A percentile compares a stretch with the other conserved stretches of the same genome.
phyloP scores from a whole-genome alignment of 352 stramenopile species.

The Globisporangium abappressorium region DNA sequence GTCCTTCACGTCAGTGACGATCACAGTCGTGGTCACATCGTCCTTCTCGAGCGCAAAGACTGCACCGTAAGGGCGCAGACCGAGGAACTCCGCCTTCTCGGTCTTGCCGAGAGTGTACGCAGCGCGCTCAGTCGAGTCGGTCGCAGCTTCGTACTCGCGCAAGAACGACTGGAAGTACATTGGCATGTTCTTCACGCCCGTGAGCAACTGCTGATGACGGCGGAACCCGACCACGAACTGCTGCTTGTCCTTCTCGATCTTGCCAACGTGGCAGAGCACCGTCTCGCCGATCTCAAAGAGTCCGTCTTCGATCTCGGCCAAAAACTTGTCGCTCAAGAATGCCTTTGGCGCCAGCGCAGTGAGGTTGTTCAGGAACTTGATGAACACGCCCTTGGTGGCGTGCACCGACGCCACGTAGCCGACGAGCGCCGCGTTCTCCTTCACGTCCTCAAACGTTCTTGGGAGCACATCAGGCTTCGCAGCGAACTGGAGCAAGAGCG shows the following conservation, averaged over 20 bases:
- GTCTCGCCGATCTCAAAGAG: slow-evolving; percentile 87
- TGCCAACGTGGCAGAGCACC: slow-evolving; percentile 76
- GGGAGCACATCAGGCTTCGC: slow-evolving; percentile 38
- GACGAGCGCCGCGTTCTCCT: slow-evolving; percentile 58
- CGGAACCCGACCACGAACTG: slow-evolving; percentile 82
- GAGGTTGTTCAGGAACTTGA: slow-evolving; percentile 87
- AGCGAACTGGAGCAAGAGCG: slow-evolving; percentile 62
- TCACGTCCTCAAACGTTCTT: slow-evolving; percentile 49
- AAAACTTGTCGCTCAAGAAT: slow-evolving; percentile 74
- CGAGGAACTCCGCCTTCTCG: slow-evolving; percentile 83
- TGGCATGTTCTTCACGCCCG: slow-evolving; percentile 32
- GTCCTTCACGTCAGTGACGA: slow-evolving; percentile 49
- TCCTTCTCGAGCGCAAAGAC: slow-evolving; percentile 79
- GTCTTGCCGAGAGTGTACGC: slow-evolving; percentile 60
- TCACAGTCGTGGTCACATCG: slow-evolving; percentile 59
- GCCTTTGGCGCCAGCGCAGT: slow-evolving; percentile 77
- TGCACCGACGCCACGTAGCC: slow-evolving; percentile 82
- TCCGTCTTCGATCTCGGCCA: slow-evolving; percentile 60
- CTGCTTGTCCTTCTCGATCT: slow-evolving; percentile 70
- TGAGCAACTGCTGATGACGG: slow-evolving; percentile 31
- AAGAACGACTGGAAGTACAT: slow-evolving; percentile 60
- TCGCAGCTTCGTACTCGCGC: slow-evolving; percentile 26
- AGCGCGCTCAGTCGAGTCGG: slow-evolving; percentile 10
- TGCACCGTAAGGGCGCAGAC: slow-evolving; percentile 77
- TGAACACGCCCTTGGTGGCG: slow-evolving; percentile 75